Conservation (phyloP, 2,329 filamentous ascomycete species). For the Leptographium procerum region DNA sequence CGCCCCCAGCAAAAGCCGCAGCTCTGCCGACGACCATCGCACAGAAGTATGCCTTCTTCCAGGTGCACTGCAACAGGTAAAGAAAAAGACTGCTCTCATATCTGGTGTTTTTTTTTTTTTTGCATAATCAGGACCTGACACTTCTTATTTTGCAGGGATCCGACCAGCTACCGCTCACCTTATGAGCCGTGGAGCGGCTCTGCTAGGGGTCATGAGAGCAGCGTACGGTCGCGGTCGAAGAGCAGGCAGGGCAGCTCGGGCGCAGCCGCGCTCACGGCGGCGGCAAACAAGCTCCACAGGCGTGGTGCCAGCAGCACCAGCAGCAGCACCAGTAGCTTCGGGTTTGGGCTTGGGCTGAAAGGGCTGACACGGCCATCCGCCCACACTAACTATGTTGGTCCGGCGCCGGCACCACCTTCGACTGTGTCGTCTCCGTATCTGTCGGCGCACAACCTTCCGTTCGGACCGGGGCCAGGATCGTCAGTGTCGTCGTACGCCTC, state of each 20-base stretch:
- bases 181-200: conserved; percentile 50
- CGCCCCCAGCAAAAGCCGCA: neutral
- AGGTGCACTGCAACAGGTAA: conserved; percentile 30
- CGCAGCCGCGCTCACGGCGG: conserved; percentile 6
- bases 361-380: conserved; percentile 14
- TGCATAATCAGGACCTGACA: neutral
- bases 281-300: conserved; percentile 10
- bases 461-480: conserved; percentile 10
- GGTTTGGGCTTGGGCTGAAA: conserved; percentile 12
- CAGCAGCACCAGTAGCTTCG: conserved; percentile 14
- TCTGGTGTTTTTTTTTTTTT: conserved; percentile 32
- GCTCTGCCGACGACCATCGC: conserved; percentile 13
- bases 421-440: conserved; percentile 13
- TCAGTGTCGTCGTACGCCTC: conserved; percentile 14
- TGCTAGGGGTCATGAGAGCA: conserved; percentile 25
- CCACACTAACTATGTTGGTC: conserved; percentile 15
- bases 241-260: conserved; percentile 7
- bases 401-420: conserved; percentile 11
- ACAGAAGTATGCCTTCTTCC: conserved; percentile 47
- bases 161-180: conserved; percentile 46
- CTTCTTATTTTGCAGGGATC: conserved; percentile 30
- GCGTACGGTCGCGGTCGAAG: conserved; percentile 21
- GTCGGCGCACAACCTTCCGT: conserved; percentile 7
- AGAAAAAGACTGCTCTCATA: too few relatives aligned
- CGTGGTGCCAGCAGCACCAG: conserved; percentile 12